Conservation (phyloP, 495 filamentous ascomycete genomes). For the Podospora bellae-mahoneyi region DNA sequence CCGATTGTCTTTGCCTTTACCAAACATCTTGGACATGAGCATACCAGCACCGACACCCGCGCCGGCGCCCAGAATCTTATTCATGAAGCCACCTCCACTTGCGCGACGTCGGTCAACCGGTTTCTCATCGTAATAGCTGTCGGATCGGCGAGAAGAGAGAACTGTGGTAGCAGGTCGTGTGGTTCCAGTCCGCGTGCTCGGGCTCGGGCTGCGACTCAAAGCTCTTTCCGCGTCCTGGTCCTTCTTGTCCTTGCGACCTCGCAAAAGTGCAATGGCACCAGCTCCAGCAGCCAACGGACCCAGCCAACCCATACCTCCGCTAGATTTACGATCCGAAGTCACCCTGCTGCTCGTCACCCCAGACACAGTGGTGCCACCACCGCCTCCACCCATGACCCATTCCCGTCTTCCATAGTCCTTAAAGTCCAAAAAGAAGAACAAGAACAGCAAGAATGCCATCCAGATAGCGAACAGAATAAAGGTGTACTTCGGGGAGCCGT, state of each 20-base stretch:
- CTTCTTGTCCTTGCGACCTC: slow-evolving; percentile 40
- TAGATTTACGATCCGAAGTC: slow-evolving; percentile 28
- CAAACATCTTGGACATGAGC: slow-evolving; percentile 61
- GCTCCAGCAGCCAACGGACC: slow-evolving; percentile 56
- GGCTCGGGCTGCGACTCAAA: slow-evolving; percentile 34
- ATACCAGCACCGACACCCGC: slow-evolving; percentile 64
- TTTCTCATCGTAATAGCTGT: slow-evolving; percentile 61
- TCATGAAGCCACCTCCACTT: slow-evolving; percentile 55
- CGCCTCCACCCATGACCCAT: slow-evolving; percentile 36
- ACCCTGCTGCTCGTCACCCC: slow-evolving; percentile 11
- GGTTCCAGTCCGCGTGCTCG: slow-evolving; percentile 1
- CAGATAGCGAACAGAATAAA: slow-evolving; percentile 84
- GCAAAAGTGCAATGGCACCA: slow-evolving; percentile 57
- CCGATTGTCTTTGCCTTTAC: slow-evolving; percentile 52
- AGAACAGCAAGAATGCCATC: slow-evolving; percentile 60
- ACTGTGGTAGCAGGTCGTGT: slow-evolving; percentile 36
- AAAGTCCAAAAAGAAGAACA: slow-evolving; percentile 73
- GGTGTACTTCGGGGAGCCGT: slow-evolving; percentile 77
- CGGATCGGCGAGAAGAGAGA: slow-evolving; percentile 46
- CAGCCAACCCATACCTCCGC: slow-evolving; percentile 49
- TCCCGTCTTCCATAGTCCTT: slow-evolving; percentile 47
- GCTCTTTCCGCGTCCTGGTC: slow-evolving; percentile 33
- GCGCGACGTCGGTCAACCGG: slow-evolving; percentile 36
- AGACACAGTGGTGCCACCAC: slow-evolving; percentile 26
- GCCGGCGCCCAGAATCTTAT: slow-evolving; percentile 62